phyloP scores from a whole-genome alignment of 2,329 filamentous ascomycete species.

The Colletotrichum sojae region DNA sequence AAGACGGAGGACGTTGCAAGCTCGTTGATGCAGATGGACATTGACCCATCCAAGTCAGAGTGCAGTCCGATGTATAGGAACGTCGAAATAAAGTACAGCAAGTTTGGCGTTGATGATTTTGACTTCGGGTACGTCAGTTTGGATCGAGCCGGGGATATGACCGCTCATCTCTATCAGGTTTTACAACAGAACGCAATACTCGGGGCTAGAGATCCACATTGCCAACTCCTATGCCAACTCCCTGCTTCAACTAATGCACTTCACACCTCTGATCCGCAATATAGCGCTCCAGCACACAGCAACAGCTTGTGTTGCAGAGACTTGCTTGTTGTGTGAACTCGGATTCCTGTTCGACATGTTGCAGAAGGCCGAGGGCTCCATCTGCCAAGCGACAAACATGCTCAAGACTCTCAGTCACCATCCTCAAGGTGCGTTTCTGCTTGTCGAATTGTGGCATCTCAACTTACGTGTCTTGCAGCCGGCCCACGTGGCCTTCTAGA shows the following conservation, averaged over 20 bases:
- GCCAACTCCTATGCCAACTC: conserved; percentile 97
- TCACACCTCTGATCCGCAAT: conserved; percentile 90
- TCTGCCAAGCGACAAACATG: conserved; percentile 96
- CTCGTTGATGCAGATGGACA: conserved; percentile 75
- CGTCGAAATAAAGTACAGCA: conserved; percentile 98
- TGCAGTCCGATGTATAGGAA: conserved; percentile 92
- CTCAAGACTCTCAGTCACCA: conserved; percentile 90
- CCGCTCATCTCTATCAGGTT: conserved; percentile 69
- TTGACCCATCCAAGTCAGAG: conserved; percentile 83
- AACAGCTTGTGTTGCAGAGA: conserved; percentile 84
- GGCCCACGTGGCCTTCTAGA: conserved; percentile 86
- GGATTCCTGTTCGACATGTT: conserved; percentile 98
- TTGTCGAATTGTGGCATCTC: not conserved
- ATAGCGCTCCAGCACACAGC: conserved; percentile 90
- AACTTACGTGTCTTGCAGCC: conserved; percentile 60
- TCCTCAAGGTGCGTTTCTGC: conserved; percentile 72
- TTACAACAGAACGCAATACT: conserved; percentile 94
- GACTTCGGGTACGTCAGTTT: conserved; percentile 84
- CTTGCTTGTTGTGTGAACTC: conserved; percentile 92
- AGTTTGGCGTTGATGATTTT: conserved; percentile 99
- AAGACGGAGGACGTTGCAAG: conserved; percentile 72
- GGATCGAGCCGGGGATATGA: no score
- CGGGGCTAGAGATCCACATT: conserved; percentile 95
- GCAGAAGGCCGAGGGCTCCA: conserved; percentile 92
- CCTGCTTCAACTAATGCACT: conserved; percentile 90